Base-by-base conservation (phyloP, 495 filamentous ascomycete species). In the Aspergillus biplanus region DNA sequence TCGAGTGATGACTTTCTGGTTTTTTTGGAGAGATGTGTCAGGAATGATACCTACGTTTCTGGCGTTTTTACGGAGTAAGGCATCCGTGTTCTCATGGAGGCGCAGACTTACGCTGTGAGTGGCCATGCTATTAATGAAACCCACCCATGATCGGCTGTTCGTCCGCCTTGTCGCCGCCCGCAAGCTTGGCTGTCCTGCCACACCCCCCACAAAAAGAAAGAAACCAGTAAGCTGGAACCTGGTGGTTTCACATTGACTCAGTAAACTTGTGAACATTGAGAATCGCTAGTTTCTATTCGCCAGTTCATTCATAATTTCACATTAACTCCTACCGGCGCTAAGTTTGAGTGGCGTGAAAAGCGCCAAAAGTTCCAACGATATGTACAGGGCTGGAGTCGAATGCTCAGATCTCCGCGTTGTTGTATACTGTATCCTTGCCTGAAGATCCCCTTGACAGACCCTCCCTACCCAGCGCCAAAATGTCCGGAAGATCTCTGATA, bases 401-500 rank as follows among this genome's bases (percentile, higher is more conserved):
- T 39, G 16, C 39, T 16, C 34, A 27, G 37, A 12, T 15, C 34
- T 46, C 42, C 54, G 44, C 34, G 32, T 56, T 18, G 5, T 46
- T 31, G 33, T 44, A 32, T 32, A 16, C 6, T 6, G 46, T 37
- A 33, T 33, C 53, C 58, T 33, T 58, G 32, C 6, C 33, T 33
- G 48, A 31, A 42, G 33, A 6, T 6, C 16, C 48, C 34, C 15
- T 9, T 31, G 56, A 27, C 61, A 56, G 13, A 11, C 67, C 64
- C 34, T 72, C 72, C 58, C 71, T 70, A 49, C 78, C 75, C 56
- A 80, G 69, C 7, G 86, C 87, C 52, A 92, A 68, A 63, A 95
- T 87, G 65, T 87, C 86, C 6, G 93, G 93, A 44, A 97, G 72
- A 67, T 96, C 89, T 64, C 85, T 80, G 56, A 97, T 87, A 78